Conservation (phyloP, 805 yeast species). For the Monosporozyma servazzii region DNA sequence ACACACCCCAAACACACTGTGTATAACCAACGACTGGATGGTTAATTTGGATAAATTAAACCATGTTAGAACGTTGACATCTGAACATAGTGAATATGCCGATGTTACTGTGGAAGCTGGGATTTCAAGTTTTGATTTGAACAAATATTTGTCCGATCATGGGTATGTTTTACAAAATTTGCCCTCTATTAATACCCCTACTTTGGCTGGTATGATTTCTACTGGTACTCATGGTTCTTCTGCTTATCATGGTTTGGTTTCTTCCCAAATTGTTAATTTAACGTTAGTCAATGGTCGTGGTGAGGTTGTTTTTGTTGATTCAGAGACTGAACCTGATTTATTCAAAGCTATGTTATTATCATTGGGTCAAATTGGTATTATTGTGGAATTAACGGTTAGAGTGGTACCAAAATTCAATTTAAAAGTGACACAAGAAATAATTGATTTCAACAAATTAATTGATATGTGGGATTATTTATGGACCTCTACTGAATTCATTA, state of each 20-base stretch:
- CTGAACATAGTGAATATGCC: conserved; percentile 39
- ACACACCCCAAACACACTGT: conserved; percentile 87
- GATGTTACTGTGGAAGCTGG: conserved; percentile 97
- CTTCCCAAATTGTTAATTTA: conserved; percentile 77
- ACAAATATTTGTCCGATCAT: conserved; percentile 49
- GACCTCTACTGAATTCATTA: conserved; percentile 81
- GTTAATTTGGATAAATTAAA: conserved; percentile 74
- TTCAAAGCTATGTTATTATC: conserved; percentile 80
- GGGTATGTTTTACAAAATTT: conserved; percentile 80
- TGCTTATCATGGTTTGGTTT: conserved; percentile 81
- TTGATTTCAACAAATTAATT: conserved; percentile 65
- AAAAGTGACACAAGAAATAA: conserved; percentile 71
- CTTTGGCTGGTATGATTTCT: conserved; percentile 89
- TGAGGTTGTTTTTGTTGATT: conserved; percentile 41
- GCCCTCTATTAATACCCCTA: conserved; percentile 90
- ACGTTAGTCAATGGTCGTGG: conserved; percentile 72
- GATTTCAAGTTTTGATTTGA: conserved; percentile 64
- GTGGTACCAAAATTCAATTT: conserved; percentile 77
- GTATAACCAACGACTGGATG: conserved; percentile 83
- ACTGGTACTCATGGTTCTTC: conserved; percentile 97
- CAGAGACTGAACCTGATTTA: conserved; percentile 50
- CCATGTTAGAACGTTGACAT: conserved; percentile 30
- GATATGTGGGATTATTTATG: conserved; percentile 70
- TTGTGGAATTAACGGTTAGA: conserved; percentile 76
- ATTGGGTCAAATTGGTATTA: conserved; percentile 85